These are phyloP conservation scores for Hygrocybe coccinea DNA, from an alignment of 768 basidiomycete species.

Conservation along the genomic window DNA sequence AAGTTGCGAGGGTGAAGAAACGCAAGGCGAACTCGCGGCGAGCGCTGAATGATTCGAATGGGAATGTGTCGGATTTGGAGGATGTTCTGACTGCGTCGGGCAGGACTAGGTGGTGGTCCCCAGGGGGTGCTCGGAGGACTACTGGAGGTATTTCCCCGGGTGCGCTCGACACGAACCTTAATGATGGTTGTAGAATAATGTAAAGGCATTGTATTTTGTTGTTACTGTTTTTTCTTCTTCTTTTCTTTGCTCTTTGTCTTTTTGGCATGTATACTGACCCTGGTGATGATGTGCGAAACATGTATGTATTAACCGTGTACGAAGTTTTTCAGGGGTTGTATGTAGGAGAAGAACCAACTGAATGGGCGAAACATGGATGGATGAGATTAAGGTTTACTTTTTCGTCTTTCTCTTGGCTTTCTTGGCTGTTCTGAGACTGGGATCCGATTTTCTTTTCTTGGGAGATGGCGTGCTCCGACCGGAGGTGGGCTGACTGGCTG, in stretches of 20 bases:
- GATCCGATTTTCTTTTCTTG: background rate
- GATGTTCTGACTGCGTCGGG: conserved; percentile 31
- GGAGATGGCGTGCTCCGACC: background rate
- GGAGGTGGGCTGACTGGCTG: background rate
- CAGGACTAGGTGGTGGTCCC: conserved; percentile 50
- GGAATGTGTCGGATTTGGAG: conserved; percentile 28
- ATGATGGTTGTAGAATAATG: conserved; percentile 68
- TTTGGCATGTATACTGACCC: too few relatives aligned
- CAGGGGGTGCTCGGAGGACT: conserved; percentile 40
- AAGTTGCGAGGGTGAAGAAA: conserved; percentile 59
- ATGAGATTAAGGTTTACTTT: conserved; percentile 14
- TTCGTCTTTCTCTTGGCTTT: conserved; percentile 34
- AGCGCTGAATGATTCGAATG: conserved; percentile 36
- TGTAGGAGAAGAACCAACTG: background rate
- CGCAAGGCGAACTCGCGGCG: conserved; percentile 48
- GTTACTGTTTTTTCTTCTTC: conserved; percentile 28
- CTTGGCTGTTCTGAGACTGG: conserved; percentile 14
- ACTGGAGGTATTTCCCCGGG: conserved; percentile 50
- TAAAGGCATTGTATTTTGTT: conserved; percentile 32
- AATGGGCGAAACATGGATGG: background rate
- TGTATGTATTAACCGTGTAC: conserved; percentile 5
- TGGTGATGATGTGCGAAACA: background rate
- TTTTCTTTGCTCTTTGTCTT: conserved; percentile 16
- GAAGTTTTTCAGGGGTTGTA: too few relatives aligned
- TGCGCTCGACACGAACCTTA: conserved; percentile 39